phyloP scores from a whole-genome alignment of 805 yeast genomes.

The Candida silvicultrix region DNA sequence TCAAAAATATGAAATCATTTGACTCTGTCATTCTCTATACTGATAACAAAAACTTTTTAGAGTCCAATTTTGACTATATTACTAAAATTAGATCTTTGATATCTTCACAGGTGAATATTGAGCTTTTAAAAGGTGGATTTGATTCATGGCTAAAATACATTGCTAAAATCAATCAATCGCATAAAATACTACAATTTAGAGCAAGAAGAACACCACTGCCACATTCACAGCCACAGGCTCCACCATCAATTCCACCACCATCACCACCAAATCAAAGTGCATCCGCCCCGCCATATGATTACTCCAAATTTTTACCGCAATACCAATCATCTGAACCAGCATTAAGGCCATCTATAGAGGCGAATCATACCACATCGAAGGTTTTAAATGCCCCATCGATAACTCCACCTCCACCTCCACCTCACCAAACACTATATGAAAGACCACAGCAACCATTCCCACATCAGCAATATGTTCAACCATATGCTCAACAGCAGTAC shows the following conservation, averaged over 20 bases:
- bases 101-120: slow-evolving; percentile 13
- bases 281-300: slow-evolving; percentile 11
- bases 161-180: slow-evolving; percentile 22
- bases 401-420: slow-evolving; percentile 1
- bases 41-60: slow-evolving; percentile 28
- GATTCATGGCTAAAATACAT: slow-evolving; percentile 35
- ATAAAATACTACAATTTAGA: slow-evolving; percentile 14
- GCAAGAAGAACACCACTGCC: slow-evolving; percentile 9
- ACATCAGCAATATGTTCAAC: background rate
- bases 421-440: background rate
- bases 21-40: slow-evolving; percentile 33
- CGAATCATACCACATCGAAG: background rate
- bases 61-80: slow-evolving; percentile 25
- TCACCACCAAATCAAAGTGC: slow-evolving; percentile 9
- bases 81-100: slow-evolving; percentile 23
- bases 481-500: background rate
- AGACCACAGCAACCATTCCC: background rate
- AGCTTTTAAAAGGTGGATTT: slow-evolving; percentile 36
- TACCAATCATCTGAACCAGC: slow-evolving; percentile 2
- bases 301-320: slow-evolving; percentile 9
- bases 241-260: slow-evolving; percentile 23
- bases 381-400: background rate
- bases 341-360: background rate
- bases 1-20: slow-evolving; percentile 26
- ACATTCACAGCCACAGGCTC: slow-evolving; percentile 14